A percentile compares a stretch with the other conserved stretches of the same genome.
phyloP scores from a whole-genome alignment of 768 basidiomycete genomes.

The Mycena polygramma region DNA sequence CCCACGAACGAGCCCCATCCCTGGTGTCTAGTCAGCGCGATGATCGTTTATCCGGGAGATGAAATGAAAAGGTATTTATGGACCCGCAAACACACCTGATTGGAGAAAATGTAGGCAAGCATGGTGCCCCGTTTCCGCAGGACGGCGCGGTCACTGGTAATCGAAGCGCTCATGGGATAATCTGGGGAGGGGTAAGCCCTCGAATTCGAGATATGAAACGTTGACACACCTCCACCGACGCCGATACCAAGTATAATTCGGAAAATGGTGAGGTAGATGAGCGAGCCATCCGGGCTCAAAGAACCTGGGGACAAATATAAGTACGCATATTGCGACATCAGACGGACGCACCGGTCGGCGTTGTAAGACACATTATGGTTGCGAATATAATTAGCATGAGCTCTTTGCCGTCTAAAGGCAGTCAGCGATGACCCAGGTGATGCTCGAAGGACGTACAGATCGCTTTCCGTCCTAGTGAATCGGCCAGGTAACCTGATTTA shows the following conservation, averaged over 20 bases:
- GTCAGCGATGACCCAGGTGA: constrained; percentile 8
- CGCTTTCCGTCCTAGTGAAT: constrained; percentile 76
- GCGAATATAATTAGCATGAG: constrained; percentile 85
- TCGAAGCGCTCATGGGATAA: constrained; percentile 81
- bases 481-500: constrained; percentile 69
- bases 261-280: constrained; percentile 76
- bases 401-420: constrained; percentile 73
- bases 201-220: neutral
- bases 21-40: constrained; percentile 48
- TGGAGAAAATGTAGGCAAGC: constrained; percentile 82
- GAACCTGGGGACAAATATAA: constrained; percentile 46
- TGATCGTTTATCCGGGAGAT: neutral
- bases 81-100: constrained; percentile 39
- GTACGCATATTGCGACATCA: neutral
- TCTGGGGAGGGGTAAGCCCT: constrained; percentile 48
- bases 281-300: constrained; percentile 61
- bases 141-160: constrained; percentile 76
- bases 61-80: constrained; percentile 3
- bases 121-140: constrained; percentile 78
- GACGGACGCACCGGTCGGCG: constrained; percentile 70
- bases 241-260: constrained; percentile 84
- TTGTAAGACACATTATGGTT: constrained; percentile 76
- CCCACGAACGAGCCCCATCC: constrained; percentile 84
- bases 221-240: constrained; percentile 64
- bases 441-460: constrained; percentile 57